Base-by-base conservation (phyloP, 192 early-diverging fungal species). In the Entomortierella lignicola region DNA sequence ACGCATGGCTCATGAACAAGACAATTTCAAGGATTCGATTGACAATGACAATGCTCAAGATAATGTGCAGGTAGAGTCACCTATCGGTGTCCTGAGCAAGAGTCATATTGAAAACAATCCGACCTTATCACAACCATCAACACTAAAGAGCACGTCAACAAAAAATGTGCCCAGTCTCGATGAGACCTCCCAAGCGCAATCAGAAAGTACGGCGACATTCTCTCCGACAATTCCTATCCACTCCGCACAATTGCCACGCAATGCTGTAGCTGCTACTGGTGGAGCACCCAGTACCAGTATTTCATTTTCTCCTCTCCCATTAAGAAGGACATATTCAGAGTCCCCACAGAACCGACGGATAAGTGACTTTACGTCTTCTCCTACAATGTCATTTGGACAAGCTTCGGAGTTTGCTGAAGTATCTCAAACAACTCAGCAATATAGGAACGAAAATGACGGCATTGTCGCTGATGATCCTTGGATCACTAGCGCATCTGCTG, bases 331-430 rank as follows among this genome's bases (percentile, higher is more conserved):
- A 7, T 52, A 64, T 11, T 42, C 73, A 29, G 73, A 77, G 7
- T 64, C 61, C 4, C 29, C 63, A 18, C 55, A 41, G 4, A 48
- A 53, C 25, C 61, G 54, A 1, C 60, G 61, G 5, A 21, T 53
- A 5, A 53, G 69, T 23, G 73, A 68, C 18, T 68, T 52, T 43
- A 34, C 60, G 8, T 23, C 60, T 26, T 69, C 66, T 25, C 66
- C 66, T 21, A 37, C 61, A 20, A 48, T 60, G 52, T 77, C 73
- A n/a, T 30, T 77, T 13, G 55, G 39, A 0, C 66, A 69, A 18
- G 66, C 64, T 2, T 66, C 69, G 6, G 60, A 77, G 43, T 39
- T 26, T 34, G 55, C 61, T 4, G 66, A 58, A 1, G 15, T 18
- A 15, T 6, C 59, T 41, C 59, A 42, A 20, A 17, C 6, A 17